Percentiles rank a stretch among this genome's conserved stretches.
These are phyloP conservation scores for Saccharomycopsis babjevae DNA, from an alignment of 805 yeast species.

Conservation along the genomic window DNA sequence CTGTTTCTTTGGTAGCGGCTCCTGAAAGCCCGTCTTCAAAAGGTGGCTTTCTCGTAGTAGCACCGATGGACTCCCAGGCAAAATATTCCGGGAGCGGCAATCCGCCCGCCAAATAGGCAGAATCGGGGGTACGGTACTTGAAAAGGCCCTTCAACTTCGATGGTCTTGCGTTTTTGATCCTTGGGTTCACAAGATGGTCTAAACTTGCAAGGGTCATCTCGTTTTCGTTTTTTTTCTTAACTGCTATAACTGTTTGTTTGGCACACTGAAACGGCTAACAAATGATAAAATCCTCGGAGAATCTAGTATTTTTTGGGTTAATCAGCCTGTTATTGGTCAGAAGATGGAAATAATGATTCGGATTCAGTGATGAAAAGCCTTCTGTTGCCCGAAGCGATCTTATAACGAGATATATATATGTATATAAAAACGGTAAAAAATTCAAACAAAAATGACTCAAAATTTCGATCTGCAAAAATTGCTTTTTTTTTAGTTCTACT, in stretches of 20 bases:
- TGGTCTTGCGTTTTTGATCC: conserved; percentile 3
- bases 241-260: neutral
- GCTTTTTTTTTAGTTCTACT: neutral
- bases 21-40: conserved; percentile 52
- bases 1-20: neutral
- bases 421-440: neutral
- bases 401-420: neutral
- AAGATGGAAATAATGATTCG: too few species aligned
- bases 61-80: conserved; percentile 58
- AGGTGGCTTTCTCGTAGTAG: conserved; percentile 51
- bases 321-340: too few species aligned
- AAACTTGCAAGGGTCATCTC: neutral
- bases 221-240: neutral
- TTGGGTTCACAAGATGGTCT: conserved; percentile 1
- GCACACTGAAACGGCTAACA: too few species aligned
- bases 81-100: conserved; percentile 68
- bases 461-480: neutral
- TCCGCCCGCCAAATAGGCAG: conserved; percentile 76
- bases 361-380: too few species aligned
- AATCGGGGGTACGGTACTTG: conserved; percentile 32
- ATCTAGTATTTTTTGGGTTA: too few species aligned
- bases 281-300: too few species aligned
- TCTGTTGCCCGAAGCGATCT: too few species aligned
- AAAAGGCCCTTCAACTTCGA: conserved; percentile 2
- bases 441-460: neutral